Conservation (phyloP, 164 flowering plant species). For the Dillenia turbinata region DNA sequence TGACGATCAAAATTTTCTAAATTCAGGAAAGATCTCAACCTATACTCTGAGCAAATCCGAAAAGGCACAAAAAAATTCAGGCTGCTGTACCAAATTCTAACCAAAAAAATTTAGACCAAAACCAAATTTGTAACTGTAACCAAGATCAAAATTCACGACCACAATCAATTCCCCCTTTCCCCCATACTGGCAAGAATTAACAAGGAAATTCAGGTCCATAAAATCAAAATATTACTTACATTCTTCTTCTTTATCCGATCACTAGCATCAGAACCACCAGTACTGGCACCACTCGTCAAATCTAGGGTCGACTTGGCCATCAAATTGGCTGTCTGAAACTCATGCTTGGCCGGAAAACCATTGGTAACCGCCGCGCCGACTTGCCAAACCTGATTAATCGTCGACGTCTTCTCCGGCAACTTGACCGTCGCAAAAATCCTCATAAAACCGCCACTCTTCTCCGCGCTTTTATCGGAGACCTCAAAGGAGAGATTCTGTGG, state of each 20-base stretch:
- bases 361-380: conserved; percentile 44
- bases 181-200: neutral
- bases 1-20: no score
- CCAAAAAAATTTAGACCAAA: neutral
- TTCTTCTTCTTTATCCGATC: conserved; percentile 28
- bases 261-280: conserved; percentile 8
- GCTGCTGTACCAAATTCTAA: neutral
- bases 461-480: conserved; percentile 28
- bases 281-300: conserved; percentile 28
- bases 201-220: no score
- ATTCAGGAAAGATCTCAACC: no score
- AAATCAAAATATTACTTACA: conserved; percentile 24
- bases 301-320: conserved; percentile 41
- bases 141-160: neutral
- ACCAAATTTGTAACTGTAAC: neutral
- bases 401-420: conserved; percentile 23
- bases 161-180: neutral
- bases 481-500: conserved; percentile 22
- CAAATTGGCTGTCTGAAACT: conserved; percentile 34
- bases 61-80: neutral
- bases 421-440: conserved; percentile 42
- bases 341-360: conserved; percentile 39
- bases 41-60: no score
- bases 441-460: conserved; percentile 24
- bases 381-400: conserved; percentile 83